Evolutionary conservation across 306 rosid species (phyloP).

Genomic region (Quercus suber): DNA sequence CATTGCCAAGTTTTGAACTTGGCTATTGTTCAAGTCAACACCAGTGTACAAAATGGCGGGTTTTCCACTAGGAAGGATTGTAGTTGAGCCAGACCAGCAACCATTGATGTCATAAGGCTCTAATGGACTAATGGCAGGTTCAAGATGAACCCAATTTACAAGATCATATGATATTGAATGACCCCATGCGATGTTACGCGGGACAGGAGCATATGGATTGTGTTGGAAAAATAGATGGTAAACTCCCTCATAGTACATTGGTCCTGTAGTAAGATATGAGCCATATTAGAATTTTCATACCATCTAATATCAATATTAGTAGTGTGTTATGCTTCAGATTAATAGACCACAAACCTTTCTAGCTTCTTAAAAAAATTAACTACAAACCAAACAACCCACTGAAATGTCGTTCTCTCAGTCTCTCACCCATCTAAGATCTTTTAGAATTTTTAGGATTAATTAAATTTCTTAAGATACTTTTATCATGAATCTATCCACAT

Average conservation of each 20-base stretch:
- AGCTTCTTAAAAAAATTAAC: too few species aligned
- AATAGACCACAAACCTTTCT: too few species aligned
- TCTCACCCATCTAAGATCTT: too few species aligned
- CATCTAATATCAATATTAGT: too few species aligned
- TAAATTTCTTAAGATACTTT: too few species aligned
- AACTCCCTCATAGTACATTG: slow-evolving; percentile 50
- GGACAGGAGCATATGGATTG: slow-evolving; percentile 44
- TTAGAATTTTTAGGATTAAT: too few species aligned
- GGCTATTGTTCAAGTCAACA: slow-evolving; percentile 13
- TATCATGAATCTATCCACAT: not conserved
- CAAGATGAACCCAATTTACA: slow-evolving; percentile 52
- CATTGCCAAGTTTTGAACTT: slow-evolving; percentile 41
- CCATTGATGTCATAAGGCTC: slow-evolving; percentile 39
- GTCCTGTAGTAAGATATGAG: slow-evolving; percentile 27
- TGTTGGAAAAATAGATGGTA: slow-evolving; percentile 59
- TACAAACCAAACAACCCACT: too few species aligned
- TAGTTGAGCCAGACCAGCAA: slow-evolving; percentile 58
- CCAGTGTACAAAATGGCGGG: slow-evolving; percentile 51
- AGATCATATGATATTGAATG: slow-evolving; percentile 54
- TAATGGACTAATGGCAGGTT: slow-evolving; percentile 41
- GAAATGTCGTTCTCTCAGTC: too few species aligned
- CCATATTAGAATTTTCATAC: too few species aligned
- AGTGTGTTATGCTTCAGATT: too few species aligned
- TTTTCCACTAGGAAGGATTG: slow-evolving; percentile 29
- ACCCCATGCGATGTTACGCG: slow-evolving; percentile 45